These are phyloP conservation scores for Ceratocystis cacaofunesta DNA, from an alignment of 2,329 filamentous ascomycete genomes.

Conservation along the genomic window DNA sequence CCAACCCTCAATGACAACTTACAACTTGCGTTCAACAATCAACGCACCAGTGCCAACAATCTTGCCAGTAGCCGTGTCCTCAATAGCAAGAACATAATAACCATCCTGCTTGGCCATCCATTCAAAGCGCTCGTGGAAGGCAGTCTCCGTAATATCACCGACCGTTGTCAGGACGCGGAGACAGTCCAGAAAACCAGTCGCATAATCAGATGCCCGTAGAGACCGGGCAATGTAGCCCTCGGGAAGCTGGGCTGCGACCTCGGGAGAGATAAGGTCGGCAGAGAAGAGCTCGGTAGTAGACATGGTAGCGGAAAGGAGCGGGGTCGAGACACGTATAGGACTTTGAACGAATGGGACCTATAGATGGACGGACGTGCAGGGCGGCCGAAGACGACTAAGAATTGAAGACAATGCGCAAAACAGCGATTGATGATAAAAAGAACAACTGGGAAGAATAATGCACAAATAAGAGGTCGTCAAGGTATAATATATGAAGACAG, in stretches of 20 bases:
- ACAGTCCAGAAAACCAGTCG: slow-evolving; percentile 75
- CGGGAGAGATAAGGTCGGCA: slow-evolving; percentile 58
- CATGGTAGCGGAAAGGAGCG: slow-evolving; percentile 1
- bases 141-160: slow-evolving; percentile 62
- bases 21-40: slow-evolving; percentile 91
- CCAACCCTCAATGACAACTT: slow-evolving; percentile 25
- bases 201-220: slow-evolving; percentile 62
- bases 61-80: slow-evolving; percentile 45
- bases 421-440: no score
- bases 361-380: neutral
- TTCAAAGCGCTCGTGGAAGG: slow-evolving; percentile 67
- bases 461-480: neutral
- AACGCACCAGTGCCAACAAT: slow-evolving; percentile 86
- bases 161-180: slow-evolving; percentile 84
- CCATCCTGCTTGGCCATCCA: slow-evolving; percentile 62
- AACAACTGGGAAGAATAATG: no score
- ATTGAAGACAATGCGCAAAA: no score
- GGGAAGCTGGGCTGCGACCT: slow-evolving; percentile 58
- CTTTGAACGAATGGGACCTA: neutral
- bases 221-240: slow-evolving; percentile 71
- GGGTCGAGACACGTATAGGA: neutral
- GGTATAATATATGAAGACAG: neutral
- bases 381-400: neutral
- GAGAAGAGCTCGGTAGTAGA: slow-evolving; percentile 44
- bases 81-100: slow-evolving; percentile 79